Conservation (phyloP, 2,329 filamentous ascomycete species). For the Trichoderma harzianum region DNA sequence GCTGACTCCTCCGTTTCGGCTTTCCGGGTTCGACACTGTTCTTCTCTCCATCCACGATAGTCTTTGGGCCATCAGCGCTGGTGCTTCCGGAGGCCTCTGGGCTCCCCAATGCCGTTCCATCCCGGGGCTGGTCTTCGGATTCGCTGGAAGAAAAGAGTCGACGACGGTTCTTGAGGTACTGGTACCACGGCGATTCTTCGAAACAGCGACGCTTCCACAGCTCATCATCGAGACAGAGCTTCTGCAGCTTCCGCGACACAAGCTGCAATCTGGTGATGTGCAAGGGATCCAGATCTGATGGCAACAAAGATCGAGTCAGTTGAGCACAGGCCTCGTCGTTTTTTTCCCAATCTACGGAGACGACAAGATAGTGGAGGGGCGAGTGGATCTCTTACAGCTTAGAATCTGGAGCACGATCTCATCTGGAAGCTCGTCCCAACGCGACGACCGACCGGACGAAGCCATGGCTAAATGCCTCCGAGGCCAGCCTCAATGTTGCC, state of each 20-base stretch:
- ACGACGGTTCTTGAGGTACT: conserved; percentile 49
- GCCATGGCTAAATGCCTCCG: conserved; percentile 29
- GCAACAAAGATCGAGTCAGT: background rate
- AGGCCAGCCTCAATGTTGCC: conserved; percentile 7
- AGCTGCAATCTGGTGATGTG: conserved; percentile 62
- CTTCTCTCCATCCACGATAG: background rate
- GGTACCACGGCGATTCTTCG: conserved; percentile 63
- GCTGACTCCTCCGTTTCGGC: conserved; percentile 10
- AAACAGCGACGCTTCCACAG: conserved; percentile 78
- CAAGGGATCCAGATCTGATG: conserved; percentile 36
- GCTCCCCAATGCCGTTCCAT: conserved; percentile 33
- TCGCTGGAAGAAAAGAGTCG: conserved; percentile 30
- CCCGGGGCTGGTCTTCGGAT: background rate
- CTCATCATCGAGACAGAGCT: conserved; percentile 67
- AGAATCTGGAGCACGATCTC: conserved; percentile 64
- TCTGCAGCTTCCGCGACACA: conserved; percentile 63
- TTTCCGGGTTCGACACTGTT: background rate
- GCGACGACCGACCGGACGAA: conserved; percentile 22
- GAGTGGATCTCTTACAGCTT: conserved; percentile 47
- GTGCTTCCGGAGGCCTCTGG: conserved; percentile 23
- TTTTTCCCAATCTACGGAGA: conserved; percentile 11
- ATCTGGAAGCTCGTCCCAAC: conserved; percentile 54
- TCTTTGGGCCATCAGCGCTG: conserved; percentile 18
- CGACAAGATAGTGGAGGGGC: background rate
- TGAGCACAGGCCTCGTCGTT: conserved; percentile 18